These are phyloP conservation scores for Cicer pinnatifidum DNA, from an alignment of 306 rosid species.

Conservation along the genomic window DNA sequence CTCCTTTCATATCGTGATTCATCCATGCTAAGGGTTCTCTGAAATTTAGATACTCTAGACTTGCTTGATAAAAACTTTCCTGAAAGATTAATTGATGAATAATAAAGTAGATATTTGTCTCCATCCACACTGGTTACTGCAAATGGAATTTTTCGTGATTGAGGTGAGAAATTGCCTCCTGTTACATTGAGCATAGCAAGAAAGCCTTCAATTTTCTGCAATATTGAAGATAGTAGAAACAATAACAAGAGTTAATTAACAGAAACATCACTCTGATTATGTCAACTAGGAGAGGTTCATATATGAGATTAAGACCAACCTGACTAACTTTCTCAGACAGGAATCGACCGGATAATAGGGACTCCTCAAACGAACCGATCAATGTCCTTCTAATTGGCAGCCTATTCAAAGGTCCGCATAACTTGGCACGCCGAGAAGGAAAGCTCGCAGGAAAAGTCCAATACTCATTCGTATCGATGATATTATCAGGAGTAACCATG, in stretches of 20 bases:
- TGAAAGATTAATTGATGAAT: conserved; percentile 66
- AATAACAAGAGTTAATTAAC: conserved; percentile 12
- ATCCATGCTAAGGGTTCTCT: conserved; percentile 65
- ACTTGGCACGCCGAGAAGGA: conserved; percentile 51
- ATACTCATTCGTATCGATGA: conserved; percentile 45
- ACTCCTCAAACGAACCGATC: conserved; percentile 91
- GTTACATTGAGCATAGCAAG: conserved; percentile 78
- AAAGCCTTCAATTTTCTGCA: conserved; percentile 86
- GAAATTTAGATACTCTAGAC: conserved; percentile 59
- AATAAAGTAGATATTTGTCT: conserved; percentile 70
- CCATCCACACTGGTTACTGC: conserved; percentile 80
- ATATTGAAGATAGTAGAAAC: conserved; percentile 14
- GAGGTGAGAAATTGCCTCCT: conserved; percentile 78
- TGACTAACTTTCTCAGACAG: conserved; percentile 60
- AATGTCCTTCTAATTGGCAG: conserved; percentile 66
- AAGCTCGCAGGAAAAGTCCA: conserved; percentile 51
- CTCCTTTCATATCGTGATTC: conserved; percentile 60
- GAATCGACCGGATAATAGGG: conserved; percentile 77
- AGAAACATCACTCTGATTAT: conserved; percentile 31
- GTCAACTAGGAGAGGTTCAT: conserved; percentile 19
- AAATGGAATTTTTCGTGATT: conserved; percentile 78
- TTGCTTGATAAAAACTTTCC: conserved; percentile 55
- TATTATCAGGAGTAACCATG: conserved; percentile 47
- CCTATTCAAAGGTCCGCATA: conserved; percentile 48
- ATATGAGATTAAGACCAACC: conserved; percentile 52